Base-by-base conservation (phyloP, 495 filamentous ascomycete species). In the Neurospora hispaniola region DNA sequence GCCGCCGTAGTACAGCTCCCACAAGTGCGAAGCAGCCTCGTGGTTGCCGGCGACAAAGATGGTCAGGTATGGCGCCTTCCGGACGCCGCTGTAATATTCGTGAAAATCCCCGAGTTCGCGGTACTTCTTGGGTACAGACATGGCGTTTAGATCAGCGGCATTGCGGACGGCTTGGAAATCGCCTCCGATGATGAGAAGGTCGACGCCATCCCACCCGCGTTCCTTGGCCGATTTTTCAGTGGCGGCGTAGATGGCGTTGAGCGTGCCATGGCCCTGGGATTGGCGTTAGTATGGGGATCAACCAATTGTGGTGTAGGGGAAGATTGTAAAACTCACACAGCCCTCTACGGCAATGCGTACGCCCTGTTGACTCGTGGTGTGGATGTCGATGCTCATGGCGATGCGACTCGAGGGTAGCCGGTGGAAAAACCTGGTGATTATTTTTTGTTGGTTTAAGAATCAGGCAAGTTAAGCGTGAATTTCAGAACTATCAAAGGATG, bases 1-100 rank as follows among this genome's bases (percentile, higher is more conserved):
- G 44, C 96, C 96, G 48, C 96, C 96, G 79, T 98, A 97, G 83
- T 93, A 96, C 4, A 99, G 87, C 78, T 99, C 96, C 83, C 88
- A 94, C 0, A 97, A 80, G 78, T 98, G 86, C 42, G 91, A 93
- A 73, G 91, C 90, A 0, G 96, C 94, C 80, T 99, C 96, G 75
- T 99, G 96, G 78, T 99, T 99, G 9, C 96, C 96, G 44, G 90
- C 94, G 69, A 97, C 88, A 80, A 98, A 98, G 71, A 98, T 83
- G 20, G 96, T 99, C 38, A 96, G 84, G 75, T 92, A 96, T 0
- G 96, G 96, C 0, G 96, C 96, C 54, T 77, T 86, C 18, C 89
- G 87, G 14, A 82, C 76, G 16, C 96, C 95, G 71, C 88, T 92
- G 82, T 99, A 99, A 82, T 98, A 99, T 70, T 92, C 89, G 74